A percentile compares a stretch with the other conserved stretches of the same genome.
These are phyloP conservation scores for Gillenia trifoliata DNA, from an alignment of 306 rosid genomes.

Conservation along the genomic window DNA sequence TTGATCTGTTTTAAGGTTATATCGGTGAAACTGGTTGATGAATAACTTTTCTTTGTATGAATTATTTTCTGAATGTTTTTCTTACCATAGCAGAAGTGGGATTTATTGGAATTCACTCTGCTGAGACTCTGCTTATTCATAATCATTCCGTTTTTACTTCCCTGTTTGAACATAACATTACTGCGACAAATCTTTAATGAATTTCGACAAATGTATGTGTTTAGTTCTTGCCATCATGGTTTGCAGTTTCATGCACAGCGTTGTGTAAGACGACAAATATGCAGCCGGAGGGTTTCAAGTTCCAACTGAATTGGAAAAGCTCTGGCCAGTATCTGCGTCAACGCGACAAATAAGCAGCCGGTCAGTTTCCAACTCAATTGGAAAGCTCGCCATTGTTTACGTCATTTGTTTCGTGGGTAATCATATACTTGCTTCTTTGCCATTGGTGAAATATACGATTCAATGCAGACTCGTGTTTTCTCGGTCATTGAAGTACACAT, in stretches of 20 bases:
- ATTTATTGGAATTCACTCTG: background rate
- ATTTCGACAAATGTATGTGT: background rate
- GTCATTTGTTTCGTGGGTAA: background rate
- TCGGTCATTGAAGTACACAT: background rate
- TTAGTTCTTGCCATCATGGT: background rate
- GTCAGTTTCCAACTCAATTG: background rate
- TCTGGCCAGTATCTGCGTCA: no score
- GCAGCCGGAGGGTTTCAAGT: no score
- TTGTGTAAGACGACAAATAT: no score
- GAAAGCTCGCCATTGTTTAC: background rate
- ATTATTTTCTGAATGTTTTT: background rate
- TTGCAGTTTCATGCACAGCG: no score
- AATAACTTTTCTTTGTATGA: constrained; percentile 1
- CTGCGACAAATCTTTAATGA: background rate
- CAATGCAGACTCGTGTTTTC: background rate
- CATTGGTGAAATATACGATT: background rate
- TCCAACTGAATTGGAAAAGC: no score
- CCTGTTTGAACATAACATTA: no score
- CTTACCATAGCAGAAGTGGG: background rate
- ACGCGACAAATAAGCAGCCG: background rate
- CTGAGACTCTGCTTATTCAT: no score
- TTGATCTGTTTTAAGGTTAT: background rate
- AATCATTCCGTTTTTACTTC: no score
- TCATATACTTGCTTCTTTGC: background rate
- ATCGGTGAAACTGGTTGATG: background rate